Conservation (phyloP, 1,139 yeast species). For the Candida mesenterica region DNA sequence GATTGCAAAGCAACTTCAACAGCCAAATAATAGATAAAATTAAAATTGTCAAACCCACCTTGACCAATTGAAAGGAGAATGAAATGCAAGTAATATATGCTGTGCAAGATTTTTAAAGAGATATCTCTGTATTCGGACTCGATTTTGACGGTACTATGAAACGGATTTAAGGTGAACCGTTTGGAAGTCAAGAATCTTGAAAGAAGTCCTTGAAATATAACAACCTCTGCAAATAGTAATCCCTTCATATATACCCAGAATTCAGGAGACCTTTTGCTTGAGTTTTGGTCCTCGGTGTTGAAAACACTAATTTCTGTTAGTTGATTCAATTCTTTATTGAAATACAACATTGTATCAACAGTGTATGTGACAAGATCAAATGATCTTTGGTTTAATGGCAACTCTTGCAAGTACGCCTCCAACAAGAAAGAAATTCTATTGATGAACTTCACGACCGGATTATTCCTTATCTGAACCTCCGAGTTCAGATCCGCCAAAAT, state of each 20-base stretch:
- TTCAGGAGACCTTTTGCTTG: slow-evolving; percentile 15
- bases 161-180: slow-evolving; percentile 8
- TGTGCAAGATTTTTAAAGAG: slow-evolving; percentile 39
- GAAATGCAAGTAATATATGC: slow-evolving; percentile 54
- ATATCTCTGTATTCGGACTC: slow-evolving; percentile 28
- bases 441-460: slow-evolving; percentile 50
- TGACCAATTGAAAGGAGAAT: slow-evolving; percentile 60
- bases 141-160: slow-evolving; percentile 11
- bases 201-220: slow-evolving; percentile 57
- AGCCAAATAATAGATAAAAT: slow-evolving; percentile 57
- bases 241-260: slow-evolving; percentile 42
- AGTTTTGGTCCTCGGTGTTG: slow-evolving; percentile 13
- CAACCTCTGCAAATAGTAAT: slow-evolving; percentile 48
- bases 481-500: slow-evolving; percentile 20
- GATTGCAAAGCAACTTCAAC: slow-evolving; percentile 43
- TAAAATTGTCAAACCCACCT: slow-evolving; percentile 70
- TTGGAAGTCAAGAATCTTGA: slow-evolving; percentile 32
- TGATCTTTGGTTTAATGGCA: slow-evolving; percentile 19
- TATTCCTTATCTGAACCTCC: slow-evolving; percentile 20
- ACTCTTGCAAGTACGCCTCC: slow-evolving; percentile 30
- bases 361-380: slow-evolving; percentile 22
- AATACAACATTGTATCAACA: slow-evolving; percentile 22
- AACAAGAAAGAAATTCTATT: slow-evolving; percentile 48
- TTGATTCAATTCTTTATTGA: slow-evolving; percentile 26
- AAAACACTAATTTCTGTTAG: slow-evolving; percentile 25